These are phyloP conservation scores for Halophytophthora batemanensis DNA, from an alignment of 352 stramenopile genomes.

Conservation along the genomic window DNA sequence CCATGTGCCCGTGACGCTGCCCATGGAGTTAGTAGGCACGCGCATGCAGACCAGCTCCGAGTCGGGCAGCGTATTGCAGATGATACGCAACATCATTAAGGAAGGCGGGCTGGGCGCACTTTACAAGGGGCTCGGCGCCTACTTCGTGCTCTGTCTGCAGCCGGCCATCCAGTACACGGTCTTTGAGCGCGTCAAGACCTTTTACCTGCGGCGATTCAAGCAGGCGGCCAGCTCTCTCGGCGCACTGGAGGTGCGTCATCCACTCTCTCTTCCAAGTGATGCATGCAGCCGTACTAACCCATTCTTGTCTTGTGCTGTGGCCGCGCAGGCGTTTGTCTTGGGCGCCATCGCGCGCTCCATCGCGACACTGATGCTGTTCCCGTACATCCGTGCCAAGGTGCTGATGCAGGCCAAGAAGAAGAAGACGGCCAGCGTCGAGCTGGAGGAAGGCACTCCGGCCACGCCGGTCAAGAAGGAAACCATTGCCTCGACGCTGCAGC, in stretches of 20 bases:
- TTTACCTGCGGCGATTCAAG: slow-evolving; percentile 70
- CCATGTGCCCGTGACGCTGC: slow-evolving; percentile 80
- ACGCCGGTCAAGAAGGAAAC: slow-evolving; percentile 58
- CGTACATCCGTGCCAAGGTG: slow-evolving; percentile 96
- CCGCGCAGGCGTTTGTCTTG: slow-evolving; percentile 91
- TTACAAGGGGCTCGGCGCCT: slow-evolving; percentile 89
- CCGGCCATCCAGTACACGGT: slow-evolving; percentile 97
- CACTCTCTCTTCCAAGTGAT: neutral
- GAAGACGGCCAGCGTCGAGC: slow-evolving; percentile 19
- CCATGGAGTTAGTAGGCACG: slow-evolving; percentile 88
- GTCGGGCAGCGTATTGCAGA: slow-evolving; percentile 46
- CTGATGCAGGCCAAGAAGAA: slow-evolving; percentile 90
- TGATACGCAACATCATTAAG: slow-evolving; percentile 61
- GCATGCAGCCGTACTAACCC: neutral
- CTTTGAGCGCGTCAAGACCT: slow-evolving; percentile 89
- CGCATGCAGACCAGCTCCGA: slow-evolving; percentile 71
- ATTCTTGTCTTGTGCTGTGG: neutral
- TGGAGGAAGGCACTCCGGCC: slow-evolving; percentile 7
- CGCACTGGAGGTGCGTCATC: slow-evolving; percentile 54
- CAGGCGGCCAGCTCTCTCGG: slow-evolving; percentile 49
- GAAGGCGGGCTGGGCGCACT: slow-evolving; percentile 68
- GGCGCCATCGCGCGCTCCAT: slow-evolving; percentile 92
- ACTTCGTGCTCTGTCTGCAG: slow-evolving; percentile 95
- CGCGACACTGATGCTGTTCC: slow-evolving; percentile 95
- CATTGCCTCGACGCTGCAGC: slow-evolving; percentile 73